phyloP scores from a whole-genome alignment of 768 basidiomycete species.

The Pisolithus microcarpus region DNA sequence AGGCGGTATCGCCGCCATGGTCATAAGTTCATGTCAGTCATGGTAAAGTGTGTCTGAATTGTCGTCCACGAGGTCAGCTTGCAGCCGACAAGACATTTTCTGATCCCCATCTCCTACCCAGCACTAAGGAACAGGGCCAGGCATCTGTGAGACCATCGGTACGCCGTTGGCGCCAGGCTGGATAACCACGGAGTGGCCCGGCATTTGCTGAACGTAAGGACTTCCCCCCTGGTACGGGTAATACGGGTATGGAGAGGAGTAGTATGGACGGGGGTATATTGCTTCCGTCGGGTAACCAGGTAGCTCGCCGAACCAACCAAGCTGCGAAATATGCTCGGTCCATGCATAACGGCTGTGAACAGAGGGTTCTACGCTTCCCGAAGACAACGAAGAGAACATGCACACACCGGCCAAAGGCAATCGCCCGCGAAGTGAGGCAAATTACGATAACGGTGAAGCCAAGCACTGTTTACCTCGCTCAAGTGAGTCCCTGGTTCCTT shows the following conservation, averaged over 20 bases:
- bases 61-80: too few relatives aligned
- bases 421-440: constrained; percentile 40
- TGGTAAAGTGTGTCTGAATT: too few relatives aligned
- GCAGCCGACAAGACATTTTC: background rate
- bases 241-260: constrained; percentile 19
- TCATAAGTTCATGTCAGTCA: too few relatives aligned
- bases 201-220: constrained; percentile 40
- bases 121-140: constrained; percentile 22
- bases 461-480: constrained; percentile 24
- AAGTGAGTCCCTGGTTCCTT: background rate
- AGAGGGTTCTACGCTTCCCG: background rate
- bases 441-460: constrained; percentile 51
- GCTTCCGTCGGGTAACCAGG: constrained; percentile 45
- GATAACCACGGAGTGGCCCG: constrained; percentile 61
- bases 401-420: constrained; percentile 25
- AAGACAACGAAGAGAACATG: background rate
- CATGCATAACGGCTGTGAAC: constrained; percentile 23
- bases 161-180: constrained; percentile 59
- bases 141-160: constrained; percentile 56
- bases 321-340: constrained; percentile 39
- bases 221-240: constrained; percentile 31
- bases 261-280: constrained; percentile 13
- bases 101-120: background rate
- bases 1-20: too few relatives aligned
- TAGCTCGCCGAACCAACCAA: constrained; percentile 72